A percentile compares a stretch with the other conserved stretches of the same genome.
phyloP scores from a whole-genome alignment of 2,329 filamentous ascomycete genomes.

The Parastagonospora nodorum region DNA sequence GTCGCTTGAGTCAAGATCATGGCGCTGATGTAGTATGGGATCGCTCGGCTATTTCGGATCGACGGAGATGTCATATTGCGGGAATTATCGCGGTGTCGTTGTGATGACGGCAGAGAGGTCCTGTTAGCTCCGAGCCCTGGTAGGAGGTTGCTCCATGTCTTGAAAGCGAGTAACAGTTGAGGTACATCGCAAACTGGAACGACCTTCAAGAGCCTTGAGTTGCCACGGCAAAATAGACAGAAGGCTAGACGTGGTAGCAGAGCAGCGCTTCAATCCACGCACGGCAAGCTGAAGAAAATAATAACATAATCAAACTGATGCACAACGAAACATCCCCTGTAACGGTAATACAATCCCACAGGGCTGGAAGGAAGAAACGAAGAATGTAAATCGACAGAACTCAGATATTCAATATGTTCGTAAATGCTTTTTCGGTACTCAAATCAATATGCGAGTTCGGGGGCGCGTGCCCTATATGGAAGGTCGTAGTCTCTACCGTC shows the following conservation, averaged over 20 bases:
- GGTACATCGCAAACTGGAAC: too few relatives aligned
- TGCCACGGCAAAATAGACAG: too few relatives aligned
- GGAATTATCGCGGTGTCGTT: too few relatives aligned
- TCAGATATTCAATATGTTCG: conserved; percentile 36
- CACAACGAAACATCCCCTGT: conserved; percentile 6
- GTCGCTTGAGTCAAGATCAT: too few relatives aligned
- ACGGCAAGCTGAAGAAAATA: neutral
- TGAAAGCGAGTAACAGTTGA: too few relatives aligned
- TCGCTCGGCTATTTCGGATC: too few relatives aligned
- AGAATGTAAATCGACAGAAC: conserved; percentile 13
- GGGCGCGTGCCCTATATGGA: conserved; percentile 39
- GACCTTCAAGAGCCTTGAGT: neutral
- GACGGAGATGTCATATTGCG: too few relatives aligned
- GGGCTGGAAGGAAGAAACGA: conserved; percentile 6
- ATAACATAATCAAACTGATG: conserved; percentile 7
- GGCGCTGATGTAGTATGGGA: too few relatives aligned
- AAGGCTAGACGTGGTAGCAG: neutral
- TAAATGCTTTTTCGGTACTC: conserved; percentile 42
- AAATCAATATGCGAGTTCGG: conserved; percentile 36
- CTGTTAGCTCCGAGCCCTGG: too few relatives aligned
- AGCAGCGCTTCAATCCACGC: neutral
- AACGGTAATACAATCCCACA: conserved; percentile 3
- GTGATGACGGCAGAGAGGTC: too few relatives aligned
- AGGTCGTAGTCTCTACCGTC: conserved; percentile 47
- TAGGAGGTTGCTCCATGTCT: too few relatives aligned